A percentile compares a stretch with the other conserved stretches of the same genome.
These are phyloP conservation scores for Fusarium secorum DNA, from an alignment of 2,329 filamentous ascomycete genomes.

Conservation along the genomic window DNA sequence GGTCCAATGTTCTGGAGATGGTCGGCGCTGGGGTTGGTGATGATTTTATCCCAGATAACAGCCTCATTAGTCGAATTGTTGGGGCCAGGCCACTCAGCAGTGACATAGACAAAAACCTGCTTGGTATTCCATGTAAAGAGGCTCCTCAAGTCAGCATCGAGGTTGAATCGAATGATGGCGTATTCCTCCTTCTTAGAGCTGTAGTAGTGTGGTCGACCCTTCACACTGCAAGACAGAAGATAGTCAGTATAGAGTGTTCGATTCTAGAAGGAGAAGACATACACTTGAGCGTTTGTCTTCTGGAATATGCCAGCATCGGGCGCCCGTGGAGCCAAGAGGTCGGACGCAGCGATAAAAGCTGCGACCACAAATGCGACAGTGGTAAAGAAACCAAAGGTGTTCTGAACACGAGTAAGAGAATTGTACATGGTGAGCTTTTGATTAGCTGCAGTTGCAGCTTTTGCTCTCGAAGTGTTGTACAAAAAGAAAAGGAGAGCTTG, in stretches of 20 bases:
- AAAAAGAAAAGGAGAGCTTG: not conserved
- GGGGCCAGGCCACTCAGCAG: conserved; percentile 70
- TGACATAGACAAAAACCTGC: conserved; percentile 95
- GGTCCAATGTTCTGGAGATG: conserved; percentile 68
- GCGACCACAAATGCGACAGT: conserved; percentile 87
- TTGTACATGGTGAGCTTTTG: conserved; percentile 77
- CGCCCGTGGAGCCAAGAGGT: conserved; percentile 73
- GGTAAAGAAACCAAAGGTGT: conserved; percentile 97
- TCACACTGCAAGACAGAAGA: conserved; percentile 64
- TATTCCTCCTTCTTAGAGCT: conserved; percentile 93
- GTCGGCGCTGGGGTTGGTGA: conserved; percentile 75
- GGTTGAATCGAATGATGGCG: conserved; percentile 90
- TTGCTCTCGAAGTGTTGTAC: conserved; percentile 6
- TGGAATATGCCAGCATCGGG: conserved; percentile 68
- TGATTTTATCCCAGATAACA: conserved; percentile 96
- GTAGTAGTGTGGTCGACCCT: conserved; percentile 96
- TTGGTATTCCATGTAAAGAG: conserved; percentile 99
- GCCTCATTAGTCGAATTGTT: conserved; percentile 68
- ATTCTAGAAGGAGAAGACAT: conserved; percentile 45
- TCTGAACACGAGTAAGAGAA: conserved; percentile 83
- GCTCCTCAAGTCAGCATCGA: conserved; percentile 87
- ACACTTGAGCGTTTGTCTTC: conserved; percentile 86
- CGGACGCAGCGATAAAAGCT: conserved; percentile 80
- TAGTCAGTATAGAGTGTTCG: conserved; percentile 1
- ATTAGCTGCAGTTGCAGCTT: conserved; percentile 25